Evolutionary conservation across 441 rosid species (phyloP), one percentile per base, ranked within the genome.

Genomic region (Gossypium schwendimanii): DNA sequence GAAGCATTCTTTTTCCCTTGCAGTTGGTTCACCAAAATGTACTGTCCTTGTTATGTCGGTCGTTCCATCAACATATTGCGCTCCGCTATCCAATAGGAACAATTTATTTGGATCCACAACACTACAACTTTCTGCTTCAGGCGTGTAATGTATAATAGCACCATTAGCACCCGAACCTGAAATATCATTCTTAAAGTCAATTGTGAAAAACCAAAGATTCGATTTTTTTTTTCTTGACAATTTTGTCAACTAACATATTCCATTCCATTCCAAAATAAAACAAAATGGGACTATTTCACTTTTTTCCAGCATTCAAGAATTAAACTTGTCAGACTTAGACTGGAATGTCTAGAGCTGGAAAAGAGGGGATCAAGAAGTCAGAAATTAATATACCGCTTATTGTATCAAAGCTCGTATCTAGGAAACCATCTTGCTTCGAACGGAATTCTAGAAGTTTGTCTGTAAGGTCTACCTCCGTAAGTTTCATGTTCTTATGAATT

Each of bases 31-130:
- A 20, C 92, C 90, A 80, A 93, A 95, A 80, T 95, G 99, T 36
- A 87, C 98, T 10, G 99, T 95, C 83, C 99, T 86, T 39, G 99
- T 95, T 77, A 95, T 86, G 74, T 95, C 99, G 66, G 99, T 95
- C 70, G 98, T 95, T 78, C 99, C 99, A 76, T 95, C 99, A 33
- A 88, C 81, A 80, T 87, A 93, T 74, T 95, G 99, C 76, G 97
- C 99, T 77, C 99, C 99, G 77, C 97, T 91, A 73, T 95, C 99
- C 39, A 95, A 86, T 49, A 95, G 83, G 77, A 91, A 93, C 31
- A 95, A 86, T 69, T 92, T 95, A 39, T 78, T 74, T 28, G 89
- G 79, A 83, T 90, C 95, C 72, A 95, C 89, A 58, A 83, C 70
- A 65, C 98, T 91, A 77, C 98, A 95, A 74, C 81, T 95, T 73